Conservation (phyloP, 73 alveolate species). For the Symbiodinium natans region DNA sequence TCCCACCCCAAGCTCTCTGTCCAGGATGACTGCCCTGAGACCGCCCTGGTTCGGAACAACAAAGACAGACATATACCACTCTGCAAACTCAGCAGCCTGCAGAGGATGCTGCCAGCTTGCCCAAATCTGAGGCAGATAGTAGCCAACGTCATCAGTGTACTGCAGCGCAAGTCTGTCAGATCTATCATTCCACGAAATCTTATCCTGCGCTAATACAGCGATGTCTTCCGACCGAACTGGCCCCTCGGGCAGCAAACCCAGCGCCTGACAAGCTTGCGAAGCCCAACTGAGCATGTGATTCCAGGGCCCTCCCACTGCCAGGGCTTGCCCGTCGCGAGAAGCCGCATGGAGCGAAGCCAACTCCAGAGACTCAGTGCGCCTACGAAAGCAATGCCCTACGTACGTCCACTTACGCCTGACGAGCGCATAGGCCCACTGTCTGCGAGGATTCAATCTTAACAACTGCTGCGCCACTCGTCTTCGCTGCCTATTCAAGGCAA, state of each 20-base stretch:
- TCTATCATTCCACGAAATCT: background rate
- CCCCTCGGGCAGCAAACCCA: background rate
- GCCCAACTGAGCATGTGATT: background rate
- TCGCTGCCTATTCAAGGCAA: background rate
- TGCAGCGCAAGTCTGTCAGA: background rate
- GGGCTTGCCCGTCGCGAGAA: background rate
- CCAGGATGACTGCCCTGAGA: too few species aligned
- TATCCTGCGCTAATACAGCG: background rate
- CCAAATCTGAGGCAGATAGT: background rate
- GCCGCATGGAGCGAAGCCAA: background rate
- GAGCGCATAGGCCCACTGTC: background rate
- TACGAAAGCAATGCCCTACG: background rate
- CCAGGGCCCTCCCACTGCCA: background rate
- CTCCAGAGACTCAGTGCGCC: background rate
- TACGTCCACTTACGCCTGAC: background rate
- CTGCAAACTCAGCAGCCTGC: too few species aligned
- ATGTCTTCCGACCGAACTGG: background rate
- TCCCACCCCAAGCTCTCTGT: too few species aligned
- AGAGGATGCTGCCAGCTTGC: background rate
- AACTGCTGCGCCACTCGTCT: background rate
- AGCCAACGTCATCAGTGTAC: background rate
- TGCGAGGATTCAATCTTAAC: background rate
- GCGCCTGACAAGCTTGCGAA: background rate
- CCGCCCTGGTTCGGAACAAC: too few species aligned
- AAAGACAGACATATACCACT: too few species aligned